Evolutionary conservation across 1,284 basidiomycete genomes (phyloP), one percentile per base, ranked within the genome.

Genomic region (Testicularia cyperi): DNA sequence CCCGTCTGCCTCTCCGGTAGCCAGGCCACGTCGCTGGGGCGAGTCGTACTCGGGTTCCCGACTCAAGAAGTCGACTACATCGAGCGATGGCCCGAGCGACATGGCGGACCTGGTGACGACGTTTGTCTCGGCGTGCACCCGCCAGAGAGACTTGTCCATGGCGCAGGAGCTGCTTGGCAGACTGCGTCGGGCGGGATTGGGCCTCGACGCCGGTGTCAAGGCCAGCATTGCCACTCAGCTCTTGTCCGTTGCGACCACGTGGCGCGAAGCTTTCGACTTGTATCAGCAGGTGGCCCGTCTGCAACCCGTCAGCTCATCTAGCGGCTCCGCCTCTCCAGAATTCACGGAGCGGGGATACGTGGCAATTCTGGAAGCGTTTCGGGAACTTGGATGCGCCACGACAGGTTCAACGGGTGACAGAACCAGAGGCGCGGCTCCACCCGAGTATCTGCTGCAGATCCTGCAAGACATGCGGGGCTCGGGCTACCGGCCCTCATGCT

Each of bases 401-500:
- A 25, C 26, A 19, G 38, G 38, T 8, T 8, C 9, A 12, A 8
- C 29, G 8, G 29, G 7, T 10, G 10, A 8, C 7, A 32, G 16
- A 13, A 27, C 36, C 22, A 23, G 13, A 12, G 18, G 34, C 30
- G 75, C 82, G 6, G 82, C 85, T 1, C 82, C 85, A 4, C 80
- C 85, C 16, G 80, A 81, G 29, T 80, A 84, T 33, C 88, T 90
- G 69, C 85, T 91, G 74, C 81, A 83, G 40, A 87, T 96, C 58
- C 82, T 94, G 51, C 80, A 81, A 38, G 90, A 95, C 78, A 92
- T 96, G 89, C 85, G 84, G 9, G 74, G 78, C 2, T 82, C 83
- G 0, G 85, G 86, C 12, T 78, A 84, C 54, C 78, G 80, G 1
- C 81, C 87, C 16, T 81, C 83, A 0, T 76, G 82, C 0, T 77